Evolutionary conservation across 2,329 filamentous ascomycete species (phyloP), one percentile per base, ranked within the genome.

Genomic region (Lecanoromycetidae sp.): DNA sequence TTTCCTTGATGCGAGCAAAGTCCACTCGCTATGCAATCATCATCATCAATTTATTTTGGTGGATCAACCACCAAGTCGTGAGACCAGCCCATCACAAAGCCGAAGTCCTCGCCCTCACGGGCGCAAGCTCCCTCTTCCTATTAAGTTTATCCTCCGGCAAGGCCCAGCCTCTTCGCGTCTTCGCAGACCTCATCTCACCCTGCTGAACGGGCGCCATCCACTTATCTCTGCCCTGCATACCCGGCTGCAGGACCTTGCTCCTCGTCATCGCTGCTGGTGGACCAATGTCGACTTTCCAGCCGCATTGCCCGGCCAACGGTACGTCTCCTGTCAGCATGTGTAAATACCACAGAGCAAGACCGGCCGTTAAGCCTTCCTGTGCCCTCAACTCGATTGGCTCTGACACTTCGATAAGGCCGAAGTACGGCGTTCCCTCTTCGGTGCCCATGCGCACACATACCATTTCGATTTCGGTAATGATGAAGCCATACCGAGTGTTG

Each of bases 381-480:
- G 70, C 35, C 20, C 32, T 42, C 42, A 78, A 70, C 5, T 71
- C 65, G 45, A 80, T 75, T 0, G 77, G 70, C 0, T 72, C 60
- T 0, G 74, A 70, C 23, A 94, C 74, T 63, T 96, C 88, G 4
- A 95, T 71, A 63, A 81, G 86, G n/a, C 90, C 88, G 60, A 94
- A 95, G 61, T 87, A 80, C 0, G 88, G 88, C 1, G 79, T 79
- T 22, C 26, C 39, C 1, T 23, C 58, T 58, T 74, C 81, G 56
- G 62, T 76, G 44, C 88, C 87, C 55, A 84, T 85, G 58, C 88
- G 85, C 1, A 94, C 87, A 57, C 91, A 80, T 32, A 95, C 81
- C 7, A 95, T 79, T 67, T 96, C 90, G 57, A 94, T 94, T 67
- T 95, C 90, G 1, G 87, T 95, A 60, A 95, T 79, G 64, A 96